phyloP scores from a whole-genome alignment of 257 asterid genomes.

The Nicotiana knightiana region DNA sequence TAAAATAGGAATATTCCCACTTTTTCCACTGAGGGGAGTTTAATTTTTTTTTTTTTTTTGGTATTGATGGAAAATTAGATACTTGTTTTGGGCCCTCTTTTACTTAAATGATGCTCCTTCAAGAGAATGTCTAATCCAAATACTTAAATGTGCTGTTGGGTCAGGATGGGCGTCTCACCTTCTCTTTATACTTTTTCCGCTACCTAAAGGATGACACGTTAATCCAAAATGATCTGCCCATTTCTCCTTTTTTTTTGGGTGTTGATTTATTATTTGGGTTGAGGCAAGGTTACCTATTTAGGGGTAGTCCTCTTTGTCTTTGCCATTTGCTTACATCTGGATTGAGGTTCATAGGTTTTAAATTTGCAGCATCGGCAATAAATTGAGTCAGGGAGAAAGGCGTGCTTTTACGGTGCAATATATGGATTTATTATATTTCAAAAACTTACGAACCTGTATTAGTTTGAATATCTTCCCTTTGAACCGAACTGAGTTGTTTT shows the following conservation, averaged over 20 bases:
- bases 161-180: neutral
- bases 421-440: neutral
- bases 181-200: neutral
- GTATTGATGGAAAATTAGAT: neutral
- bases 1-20: neutral
- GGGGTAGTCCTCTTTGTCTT: neutral
- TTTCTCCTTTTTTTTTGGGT: neutral
- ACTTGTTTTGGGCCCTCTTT: neutral
- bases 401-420: neutral
- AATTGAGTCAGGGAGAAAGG: neutral
- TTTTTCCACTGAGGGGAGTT: neutral
- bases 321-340: neutral
- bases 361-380: neutral
- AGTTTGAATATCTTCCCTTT: neutral
- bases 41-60: neutral
- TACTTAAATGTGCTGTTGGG: neutral
- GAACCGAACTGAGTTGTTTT: neutral
- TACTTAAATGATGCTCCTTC: neutral
- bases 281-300: neutral
- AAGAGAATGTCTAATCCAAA: neutral
- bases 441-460: neutral
- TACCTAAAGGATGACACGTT: neutral
- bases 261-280: neutral
- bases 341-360: neutral
- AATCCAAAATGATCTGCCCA: neutral